Conservation (phyloP, 2,329 filamentous ascomycete genomes). For the Cladophialophora chaetospira region DNA sequence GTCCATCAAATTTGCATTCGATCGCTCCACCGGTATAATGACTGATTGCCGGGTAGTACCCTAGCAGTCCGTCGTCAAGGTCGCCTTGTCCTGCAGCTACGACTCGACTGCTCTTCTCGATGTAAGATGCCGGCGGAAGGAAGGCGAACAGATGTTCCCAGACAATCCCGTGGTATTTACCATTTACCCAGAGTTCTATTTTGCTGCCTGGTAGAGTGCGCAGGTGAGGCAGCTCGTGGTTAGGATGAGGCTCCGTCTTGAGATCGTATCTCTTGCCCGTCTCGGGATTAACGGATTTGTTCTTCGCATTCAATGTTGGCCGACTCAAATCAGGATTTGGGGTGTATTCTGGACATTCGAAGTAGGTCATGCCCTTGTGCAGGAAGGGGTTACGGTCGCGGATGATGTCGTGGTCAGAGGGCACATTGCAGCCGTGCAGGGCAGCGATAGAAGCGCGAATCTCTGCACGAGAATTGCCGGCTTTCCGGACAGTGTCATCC, state of each 20-base stretch:
- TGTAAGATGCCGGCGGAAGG: constrained; percentile 77
- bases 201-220: constrained; percentile 82
- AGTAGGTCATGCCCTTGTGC: constrained; percentile 66
- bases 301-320: constrained; percentile 42
- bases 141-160: constrained; percentile 89
- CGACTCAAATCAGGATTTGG: constrained; percentile 86
- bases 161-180: constrained; percentile 77
- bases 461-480: constrained; percentile 15
- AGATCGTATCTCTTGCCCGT: constrained; percentile 33
- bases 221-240: constrained; percentile 73
- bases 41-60: constrained; percentile 92
- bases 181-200: constrained; percentile 93
- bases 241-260: constrained; percentile 44
- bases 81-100: constrained; percentile 27
- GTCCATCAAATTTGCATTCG: constrained; percentile 89
- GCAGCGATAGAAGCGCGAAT: constrained; percentile 22
- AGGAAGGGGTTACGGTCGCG: constrained; percentile 93
- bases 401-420: constrained; percentile 67
- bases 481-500: constrained; percentile 21
- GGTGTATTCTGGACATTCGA: constrained; percentile 88
- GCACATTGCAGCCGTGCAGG: constrained; percentile 11
- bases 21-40: constrained; percentile 89
- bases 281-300: constrained; percentile 63
- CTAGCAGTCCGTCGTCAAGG: constrained; percentile 84
- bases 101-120: constrained; percentile 67